Evolutionary conservation across 768 basidiomycete species (phyloP).

Genomic region (Suillus spraguei): DNA sequence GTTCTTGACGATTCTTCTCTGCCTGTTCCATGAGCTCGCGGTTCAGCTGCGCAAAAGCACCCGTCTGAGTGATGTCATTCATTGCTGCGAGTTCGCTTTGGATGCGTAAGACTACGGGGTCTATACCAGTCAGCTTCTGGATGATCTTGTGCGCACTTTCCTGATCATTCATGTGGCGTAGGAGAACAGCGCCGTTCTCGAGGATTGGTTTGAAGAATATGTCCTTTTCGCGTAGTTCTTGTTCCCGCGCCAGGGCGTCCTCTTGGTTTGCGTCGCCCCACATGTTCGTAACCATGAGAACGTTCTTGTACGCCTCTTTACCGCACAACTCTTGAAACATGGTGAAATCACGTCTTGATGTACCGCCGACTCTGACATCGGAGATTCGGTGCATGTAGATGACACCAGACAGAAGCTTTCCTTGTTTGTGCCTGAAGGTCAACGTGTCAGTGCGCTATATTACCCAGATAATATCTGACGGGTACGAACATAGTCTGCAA

Average conservation of each 20-base stretch:
- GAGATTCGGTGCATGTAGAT: constrained; percentile 57
- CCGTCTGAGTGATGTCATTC: constrained; percentile 53
- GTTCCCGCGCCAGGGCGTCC: constrained; percentile 44
- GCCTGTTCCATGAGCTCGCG: constrained; percentile 50
- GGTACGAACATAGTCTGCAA: constrained; percentile 33
- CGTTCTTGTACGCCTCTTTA: constrained; percentile 48
- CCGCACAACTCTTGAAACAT: constrained; percentile 60
- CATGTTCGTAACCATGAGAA: constrained; percentile 56
- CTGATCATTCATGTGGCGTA: constrained; percentile 44
- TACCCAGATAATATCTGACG: neutral
- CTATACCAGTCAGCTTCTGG: constrained; percentile 40
- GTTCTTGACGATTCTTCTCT: constrained; percentile 47
- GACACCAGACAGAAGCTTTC: constrained; percentile 45
- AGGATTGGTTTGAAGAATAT: constrained; percentile 55
- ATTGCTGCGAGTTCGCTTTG: constrained; percentile 55
- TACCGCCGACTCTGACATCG: constrained; percentile 51
- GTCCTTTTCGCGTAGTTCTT: constrained; percentile 41
- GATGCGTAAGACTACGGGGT: constrained; percentile 49
- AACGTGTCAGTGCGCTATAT: constrained; percentile 15
- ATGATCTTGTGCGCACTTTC: constrained; percentile 51
- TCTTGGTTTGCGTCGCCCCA: constrained; percentile 43
- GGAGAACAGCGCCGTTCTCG: constrained; percentile 44
- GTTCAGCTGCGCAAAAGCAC: constrained; percentile 53
- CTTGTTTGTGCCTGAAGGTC: constrained; percentile 33
- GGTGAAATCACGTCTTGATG: constrained; percentile 48